Evolutionary conservation across 768 basidiomycete genomes (phyloP).

Genomic region (Vararia minispora): DNA sequence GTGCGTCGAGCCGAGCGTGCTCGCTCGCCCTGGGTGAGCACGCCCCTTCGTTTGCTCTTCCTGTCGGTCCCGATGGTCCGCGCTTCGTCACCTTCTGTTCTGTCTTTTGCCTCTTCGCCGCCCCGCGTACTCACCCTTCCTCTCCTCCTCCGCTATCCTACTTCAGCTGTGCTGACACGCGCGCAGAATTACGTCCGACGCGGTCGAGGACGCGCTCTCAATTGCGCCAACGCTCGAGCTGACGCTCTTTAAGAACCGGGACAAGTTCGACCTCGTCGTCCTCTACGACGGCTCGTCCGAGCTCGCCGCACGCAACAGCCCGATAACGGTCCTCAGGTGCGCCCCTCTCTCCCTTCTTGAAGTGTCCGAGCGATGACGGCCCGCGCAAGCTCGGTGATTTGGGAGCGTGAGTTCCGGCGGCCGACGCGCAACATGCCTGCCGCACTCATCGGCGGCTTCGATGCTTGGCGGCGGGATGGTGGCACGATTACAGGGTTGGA

Average conservation of each 20-base stretch:
- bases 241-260: constrained; percentile 69
- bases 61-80: background rate
- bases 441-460: constrained; percentile 74
- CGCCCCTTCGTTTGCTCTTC: background rate
- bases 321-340: constrained; percentile 48
- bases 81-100: background rate
- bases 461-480: constrained; percentile 64
- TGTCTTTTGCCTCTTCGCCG: too few relatives aligned
- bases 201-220: constrained; percentile 65
- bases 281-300: constrained; percentile 68
- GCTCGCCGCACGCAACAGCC: constrained; percentile 36
- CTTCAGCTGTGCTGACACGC: too few relatives aligned
- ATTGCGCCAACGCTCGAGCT: constrained; percentile 62
- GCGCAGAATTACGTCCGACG: constrained; percentile 55
- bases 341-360: too few relatives aligned
- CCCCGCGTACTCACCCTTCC: too few relatives aligned
- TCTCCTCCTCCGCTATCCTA: too few relatives aligned
- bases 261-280: constrained; percentile 82
- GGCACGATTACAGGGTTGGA: constrained; percentile 29
- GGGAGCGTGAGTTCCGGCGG: constrained; percentile 62
- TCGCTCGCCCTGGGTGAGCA: constrained; percentile 59
- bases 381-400: too few relatives aligned
- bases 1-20: constrained; percentile 77
- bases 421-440: constrained; percentile 67
- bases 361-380: too few relatives aligned